Evolutionary conservation across 768 basidiomycete genomes (phyloP).

Genomic region (Lepiota subincarnata): DNA sequence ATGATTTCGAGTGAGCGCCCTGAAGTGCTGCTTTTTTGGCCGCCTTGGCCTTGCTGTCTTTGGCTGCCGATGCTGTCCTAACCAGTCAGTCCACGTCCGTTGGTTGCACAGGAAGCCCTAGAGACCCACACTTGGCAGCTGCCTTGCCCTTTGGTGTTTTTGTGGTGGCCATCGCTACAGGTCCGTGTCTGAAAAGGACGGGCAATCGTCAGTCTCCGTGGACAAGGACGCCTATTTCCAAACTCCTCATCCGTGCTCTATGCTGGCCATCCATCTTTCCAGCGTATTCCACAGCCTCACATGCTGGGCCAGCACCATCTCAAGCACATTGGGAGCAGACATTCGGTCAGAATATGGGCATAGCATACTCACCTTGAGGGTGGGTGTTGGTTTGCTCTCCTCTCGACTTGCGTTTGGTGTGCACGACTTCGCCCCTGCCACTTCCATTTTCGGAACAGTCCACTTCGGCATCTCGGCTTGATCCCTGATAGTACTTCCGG

Average conservation of each 20-base stretch:
- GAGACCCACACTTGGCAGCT: slow-evolving; percentile 39
- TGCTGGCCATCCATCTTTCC: slow-evolving; percentile 18
- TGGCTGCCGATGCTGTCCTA: slow-evolving; percentile 30
- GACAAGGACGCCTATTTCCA: background rate
- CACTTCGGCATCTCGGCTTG: slow-evolving; percentile 11
- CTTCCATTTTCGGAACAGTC: slow-evolving; percentile 9
- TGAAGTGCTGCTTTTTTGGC: slow-evolving; percentile 97
- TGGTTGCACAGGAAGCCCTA: background rate
- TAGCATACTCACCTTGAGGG: slow-evolving; percentile 24
- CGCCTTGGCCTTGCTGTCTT: slow-evolving; percentile 76
- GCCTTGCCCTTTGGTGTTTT: slow-evolving; percentile 67
- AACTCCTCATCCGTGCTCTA: slow-evolving; percentile 15
- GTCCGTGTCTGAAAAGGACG: slow-evolving; percentile 8
- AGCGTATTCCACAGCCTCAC: slow-evolving; percentile 3
- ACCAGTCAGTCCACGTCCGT: background rate
- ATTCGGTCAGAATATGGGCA: slow-evolving; percentile 7
- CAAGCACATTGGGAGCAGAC: background rate
- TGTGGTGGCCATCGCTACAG: slow-evolving; percentile 56
- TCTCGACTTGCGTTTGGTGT: background rate
- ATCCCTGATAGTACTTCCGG: background rate
- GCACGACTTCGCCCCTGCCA: background rate
- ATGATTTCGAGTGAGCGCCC: slow-evolving; percentile 69
- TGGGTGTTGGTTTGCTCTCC: background rate
- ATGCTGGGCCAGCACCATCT: slow-evolving; percentile 7
- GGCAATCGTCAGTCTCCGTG: slow-evolving; percentile 8